Base-by-base conservation (phyloP, 192 early-diverging fungal species). In the Geranomyces michiganensis region DNA sequence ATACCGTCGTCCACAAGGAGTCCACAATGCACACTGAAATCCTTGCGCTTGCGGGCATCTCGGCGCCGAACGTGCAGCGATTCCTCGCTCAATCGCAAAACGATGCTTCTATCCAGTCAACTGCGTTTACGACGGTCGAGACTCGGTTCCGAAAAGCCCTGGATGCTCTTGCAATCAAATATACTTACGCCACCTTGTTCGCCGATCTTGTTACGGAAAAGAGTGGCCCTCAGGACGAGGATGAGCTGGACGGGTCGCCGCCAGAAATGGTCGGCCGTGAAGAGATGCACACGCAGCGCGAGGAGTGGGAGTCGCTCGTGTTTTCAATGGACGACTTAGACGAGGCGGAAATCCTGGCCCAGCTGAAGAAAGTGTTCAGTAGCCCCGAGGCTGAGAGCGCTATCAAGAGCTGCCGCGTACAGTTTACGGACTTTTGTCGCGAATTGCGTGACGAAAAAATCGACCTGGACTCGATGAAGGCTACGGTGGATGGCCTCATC, bases 281-380 rank as follows among this genome's bases (percentile, higher is more conserved):
- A 27, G 51, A 55, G 51, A 55, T 55, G 51, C 51, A 55, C 51
- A 55, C 51, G 19, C 51, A 55, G 51, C 51, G 51, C 51, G 15
- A 55, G 51, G 51, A 55, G 14, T 55, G 51, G 51, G 51, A 55
- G 14, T n/a, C 19, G 6, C 14, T 55, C 6, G 51, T 55, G 3
- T 55, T 55, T 55, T n/a, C 21, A 4, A 15, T 9, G 51, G 21
- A n/a, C 51, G 14, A 24, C 19, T 8, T 55, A 15, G 36, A 41
- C 36, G 36, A 41, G 10, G 36, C 36, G 3, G 5, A 41, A 41
- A 41, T 41, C 36, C 10, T 41, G 10, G 3, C 51, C 51, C 19
- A 55, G 6, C 14, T 55, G 51, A n/a, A 55, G 51, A 55, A 55
- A 15, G 51, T 55, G 19, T 55, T 55, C 51, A 27, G 51, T 14